phyloP scores from a whole-genome alignment of 768 basidiomycete genomes.

The Tephrocybe sp. region DNA sequence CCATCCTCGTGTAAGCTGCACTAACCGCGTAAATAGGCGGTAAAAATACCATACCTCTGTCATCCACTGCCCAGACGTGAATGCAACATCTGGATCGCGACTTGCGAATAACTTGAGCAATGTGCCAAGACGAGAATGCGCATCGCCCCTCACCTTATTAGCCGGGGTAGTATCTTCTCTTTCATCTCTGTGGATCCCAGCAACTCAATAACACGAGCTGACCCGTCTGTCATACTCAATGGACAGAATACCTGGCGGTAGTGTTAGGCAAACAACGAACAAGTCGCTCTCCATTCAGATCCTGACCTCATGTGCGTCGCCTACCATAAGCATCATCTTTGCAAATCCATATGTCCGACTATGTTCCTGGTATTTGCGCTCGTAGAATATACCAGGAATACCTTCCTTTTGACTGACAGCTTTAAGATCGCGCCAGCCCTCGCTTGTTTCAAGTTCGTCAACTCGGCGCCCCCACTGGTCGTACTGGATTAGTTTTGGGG shows the following conservation, averaged over 20 bases:
- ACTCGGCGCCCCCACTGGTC: slow-evolving; percentile 72
- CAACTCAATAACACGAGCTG: slow-evolving; percentile 71
- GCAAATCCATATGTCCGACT: slow-evolving; percentile 67
- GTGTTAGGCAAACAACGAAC: too few species aligned
- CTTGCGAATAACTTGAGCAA: slow-evolving; percentile 29
- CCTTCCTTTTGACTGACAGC: slow-evolving; percentile 63
- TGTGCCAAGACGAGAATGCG: not conserved
- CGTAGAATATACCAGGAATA: slow-evolving; percentile 65
- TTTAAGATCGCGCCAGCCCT: slow-evolving; percentile 73
- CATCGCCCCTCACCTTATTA: slow-evolving; percentile 49
- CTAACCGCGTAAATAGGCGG: slow-evolving; percentile 25
- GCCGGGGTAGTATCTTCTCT: slow-evolving; percentile 52
- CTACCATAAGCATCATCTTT: slow-evolving; percentile 60
- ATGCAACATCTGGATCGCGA: slow-evolving; percentile 60
- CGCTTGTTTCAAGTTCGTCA: slow-evolving; percentile 67
- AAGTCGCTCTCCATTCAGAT: too few species aligned
- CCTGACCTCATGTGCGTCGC: slow-evolving; percentile 63
- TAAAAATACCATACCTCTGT: slow-evolving; percentile 51
- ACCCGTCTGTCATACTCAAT: slow-evolving; percentile 78
- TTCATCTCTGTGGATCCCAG: slow-evolving; percentile 61
- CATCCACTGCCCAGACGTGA: slow-evolving; percentile 85
- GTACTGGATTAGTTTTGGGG: slow-evolving; percentile 65
- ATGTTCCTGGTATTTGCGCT: slow-evolving; percentile 57
- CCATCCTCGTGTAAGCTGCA: not conserved
- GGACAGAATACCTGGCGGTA: slow-evolving; percentile 66